Base-by-base conservation (phyloP, 164 flowering plant genomes). In the Aristolochia contorta region DNA sequence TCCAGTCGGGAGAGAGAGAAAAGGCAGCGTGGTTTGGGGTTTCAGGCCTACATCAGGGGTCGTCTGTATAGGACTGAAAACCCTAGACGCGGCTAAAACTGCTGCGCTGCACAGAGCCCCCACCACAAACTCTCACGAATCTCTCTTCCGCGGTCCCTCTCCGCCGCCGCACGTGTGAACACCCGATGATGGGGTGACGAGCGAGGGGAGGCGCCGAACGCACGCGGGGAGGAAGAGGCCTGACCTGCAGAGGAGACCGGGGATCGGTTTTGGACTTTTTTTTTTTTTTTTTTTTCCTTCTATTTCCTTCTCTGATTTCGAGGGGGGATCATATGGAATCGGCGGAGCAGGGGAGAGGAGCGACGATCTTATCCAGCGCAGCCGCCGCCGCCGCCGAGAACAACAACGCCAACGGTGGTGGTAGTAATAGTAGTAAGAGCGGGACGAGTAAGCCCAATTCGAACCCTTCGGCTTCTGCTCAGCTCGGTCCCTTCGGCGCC, bases 261-360 rank as follows among this genome's bases (percentile, higher is more conserved):
- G 7, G 43, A 37, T 37, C 43, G 43, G 43, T 37, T 37, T 37
- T 37, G n/a, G n/a, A n/a, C 43, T 37, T 37, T 37, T 37, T 4
- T 21, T 23, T 12, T 16, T 53, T 33, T 47, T 19, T 18, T 37
- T 27, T 27, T 27, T 27, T 27, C 30, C 30, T n/a, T n/a, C n/a
- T n/a, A n/a, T n/a, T n/a, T n/a, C n/a, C n/a, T n/a, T n/a, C n/a
- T n/a, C n/a, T 27, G 30, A 21, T 30, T 33, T n/a, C n/a, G 27
- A 25, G 20, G 4, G 24, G 37, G n/a, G 16, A 6, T 2, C 30
- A n/a, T 9, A 74, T 75, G 81, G 83, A 82, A 67, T 65, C 70
- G 25, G 49, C 73, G 55, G 74, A 82, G 65, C 65, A 55, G 19
- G 33, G 59, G 48, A 47, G 50, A 53, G 65, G 62, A 47, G 62